Evolutionary conservation across 257 asterid species (phyloP), one percentile per base, ranked within the genome.

Genomic region (Jaltomata sinuosa): DNA sequence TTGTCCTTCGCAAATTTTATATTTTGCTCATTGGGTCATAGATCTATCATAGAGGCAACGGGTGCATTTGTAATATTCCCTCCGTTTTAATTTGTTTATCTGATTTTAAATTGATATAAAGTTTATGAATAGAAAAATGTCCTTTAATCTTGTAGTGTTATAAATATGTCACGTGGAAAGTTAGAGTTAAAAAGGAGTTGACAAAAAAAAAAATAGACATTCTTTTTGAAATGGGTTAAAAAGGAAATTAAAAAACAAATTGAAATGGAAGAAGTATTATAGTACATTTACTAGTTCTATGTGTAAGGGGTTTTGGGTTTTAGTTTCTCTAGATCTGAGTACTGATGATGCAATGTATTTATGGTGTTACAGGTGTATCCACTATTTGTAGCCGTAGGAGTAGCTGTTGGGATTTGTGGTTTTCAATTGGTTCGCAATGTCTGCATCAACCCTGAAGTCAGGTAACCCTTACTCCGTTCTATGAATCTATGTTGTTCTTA

Each of bases 381-480:
- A 49, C 81, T 76, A 25, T 76, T 76, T 76, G 81, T 42, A 47
- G 93, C 99, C 21, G 94, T 91, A 65, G 98, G 98, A 29, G 91
- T 94, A 18, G 97, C 99, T 79, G 92, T 95, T 68, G 99, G 97
- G 52, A 93, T 94, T 79, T 95, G 98, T 84, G 98, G 95, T 14
- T 90, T 93, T 94, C 98, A 95, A 68, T 89, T 94, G 94, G 83
- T 96, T 76, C 97, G 97, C 52, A 96, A 94, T 88, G 93, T 96
- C 61, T 71, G 87, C 54, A 86, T 68, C 71, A 96, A 96, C 81
- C 99, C 98, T 68, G 97, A 96, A 94, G 98, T 96, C 91, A 90
- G 99, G 99, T 95, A 91, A 15, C 80, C 6, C 57, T 6, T 40
- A 53, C 55, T 40, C 55, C 6, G 42, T 42, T n/a, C n/a, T n/a